A percentile compares a stretch with the other conserved stretches of the same genome.
These are phyloP conservation scores for Coffea humblotiana DNA, from an alignment of 305 asterid genomes.

Conservation along the genomic window DNA sequence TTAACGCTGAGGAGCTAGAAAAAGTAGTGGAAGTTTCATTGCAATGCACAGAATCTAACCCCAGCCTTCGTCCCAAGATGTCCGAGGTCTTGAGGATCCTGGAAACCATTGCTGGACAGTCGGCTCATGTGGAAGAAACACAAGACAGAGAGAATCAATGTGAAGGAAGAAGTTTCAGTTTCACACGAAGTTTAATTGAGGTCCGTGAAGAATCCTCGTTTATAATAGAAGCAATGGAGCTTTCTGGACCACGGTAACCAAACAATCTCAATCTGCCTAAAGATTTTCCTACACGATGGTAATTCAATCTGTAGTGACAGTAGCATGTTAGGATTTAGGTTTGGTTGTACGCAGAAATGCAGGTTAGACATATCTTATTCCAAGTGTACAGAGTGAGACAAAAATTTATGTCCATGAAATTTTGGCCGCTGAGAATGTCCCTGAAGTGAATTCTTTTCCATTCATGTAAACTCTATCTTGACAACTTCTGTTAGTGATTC, in stretches of 20 bases:
- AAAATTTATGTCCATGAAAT: neutral
- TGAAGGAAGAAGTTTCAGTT: slow-evolving; percentile 59
- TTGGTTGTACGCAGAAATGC: neutral
- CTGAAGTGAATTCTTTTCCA: neutral
- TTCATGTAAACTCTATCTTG: neutral
- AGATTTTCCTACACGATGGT: too few relatives aligned
- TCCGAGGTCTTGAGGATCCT: slow-evolving; percentile 60
- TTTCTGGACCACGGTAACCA: slow-evolving; percentile 78
- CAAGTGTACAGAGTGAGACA: neutral
- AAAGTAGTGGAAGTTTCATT: slow-evolving; percentile 63
- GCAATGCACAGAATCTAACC: slow-evolving; percentile 66
- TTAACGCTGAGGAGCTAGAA: slow-evolving; percentile 52
- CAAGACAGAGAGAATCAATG: slow-evolving; percentile 45
- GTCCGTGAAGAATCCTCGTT: slow-evolving; percentile 68
- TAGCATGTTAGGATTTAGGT: neutral
- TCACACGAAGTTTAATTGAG: slow-evolving; percentile 60
- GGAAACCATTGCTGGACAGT: slow-evolving; percentile 55
- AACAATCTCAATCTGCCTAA: neutral
- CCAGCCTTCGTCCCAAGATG: slow-evolving; percentile 76
- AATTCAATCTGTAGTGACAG: neutral
- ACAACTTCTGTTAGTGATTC: too few relatives aligned
- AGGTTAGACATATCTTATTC: neutral
- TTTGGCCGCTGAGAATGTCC: neutral
- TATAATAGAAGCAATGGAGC: slow-evolving; percentile 81
- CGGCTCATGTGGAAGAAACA: slow-evolving; percentile 44